Evolutionary conservation across 2,329 filamentous ascomycete genomes (phyloP), one percentile per base, ranked within the genome.

Genomic region (Cephalotrichum gorgonifer): DNA sequence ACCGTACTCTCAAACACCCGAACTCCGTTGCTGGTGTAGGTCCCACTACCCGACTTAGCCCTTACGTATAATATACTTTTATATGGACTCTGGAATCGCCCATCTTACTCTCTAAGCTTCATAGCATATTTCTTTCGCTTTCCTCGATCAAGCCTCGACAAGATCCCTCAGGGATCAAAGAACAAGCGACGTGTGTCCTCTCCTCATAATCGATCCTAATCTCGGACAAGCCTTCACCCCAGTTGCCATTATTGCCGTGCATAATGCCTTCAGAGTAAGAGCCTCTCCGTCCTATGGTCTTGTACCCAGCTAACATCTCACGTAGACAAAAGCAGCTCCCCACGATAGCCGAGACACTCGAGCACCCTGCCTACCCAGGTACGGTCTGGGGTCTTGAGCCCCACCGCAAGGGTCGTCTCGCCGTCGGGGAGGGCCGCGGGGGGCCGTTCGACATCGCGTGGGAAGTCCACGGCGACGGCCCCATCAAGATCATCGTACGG

Each of bases 391-490:
- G 77, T 26, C 76, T 94, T 22, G 74, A 81, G 56, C 83, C 88
- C 5, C 74, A 80, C 44, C 70, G 72, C 38, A 72, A 75, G 45
- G 87, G 83, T 4, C 74, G 73, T 41, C 60, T 79, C 6, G 65
- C 77, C 2, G 86, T 87, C 26, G 88, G 84, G n/a, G 70, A 75
- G 49, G 77, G 70, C 33, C 76, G 86, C 57, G 85, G 88, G 54
- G 88, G 86, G 2, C 88, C 87, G 20, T 70, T 94, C 55, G 76
- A 85, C 43, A 79, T 95, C 47, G 73, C 79, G 48, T 94, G 86
- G 74, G 86, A 93, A 64, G 71, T 93, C 44, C 88, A 95, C 68
- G 87, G 88, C 50, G 68, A 75, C 53, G 88, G 87, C 3, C 77
- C 83, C 44, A 73, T 76, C 54, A 85, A 86, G 68, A 67, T 93